Conservation (phyloP, 495 filamentous ascomycete species). For the Penicillium malachiteum region DNA sequence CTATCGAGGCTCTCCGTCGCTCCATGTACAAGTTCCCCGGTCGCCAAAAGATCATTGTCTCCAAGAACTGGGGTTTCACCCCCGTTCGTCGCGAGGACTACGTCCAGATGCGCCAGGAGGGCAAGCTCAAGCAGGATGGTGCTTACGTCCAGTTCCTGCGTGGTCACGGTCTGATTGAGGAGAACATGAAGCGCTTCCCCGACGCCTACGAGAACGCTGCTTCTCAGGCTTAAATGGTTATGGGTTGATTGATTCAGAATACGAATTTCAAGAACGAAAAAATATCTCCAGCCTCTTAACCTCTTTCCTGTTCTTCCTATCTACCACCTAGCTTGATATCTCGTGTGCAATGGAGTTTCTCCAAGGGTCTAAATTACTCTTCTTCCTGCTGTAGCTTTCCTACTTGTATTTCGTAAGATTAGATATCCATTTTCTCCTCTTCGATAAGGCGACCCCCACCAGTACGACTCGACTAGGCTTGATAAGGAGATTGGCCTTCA, state of each 20-base stretch:
- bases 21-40: conserved; percentile 99
- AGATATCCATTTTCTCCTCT: no score
- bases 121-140: conserved; percentile 90
- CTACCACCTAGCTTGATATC: conserved; percentile 27
- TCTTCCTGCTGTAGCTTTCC: background rate
- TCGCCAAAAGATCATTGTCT: conserved; percentile 99
- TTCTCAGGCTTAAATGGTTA: conserved; percentile 46
- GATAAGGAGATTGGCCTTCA: no score
- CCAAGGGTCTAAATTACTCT: conserved; percentile 20
- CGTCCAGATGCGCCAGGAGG: conserved; percentile 83
- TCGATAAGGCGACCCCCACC: no score
- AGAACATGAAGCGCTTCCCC: conserved; percentile 92
- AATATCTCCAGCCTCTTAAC: conserved; percentile 27
- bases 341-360: conserved; percentile 32
- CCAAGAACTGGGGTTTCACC: conserved; percentile 99
- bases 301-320: conserved; percentile 17
- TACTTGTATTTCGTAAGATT: no score
- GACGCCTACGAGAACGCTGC: conserved; percentile 68
- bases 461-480: no score
- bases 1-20: conserved; percentile 97
- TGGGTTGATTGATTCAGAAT: conserved; percentile 28
- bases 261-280: conserved; percentile 31
- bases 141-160: conserved; percentile 98
- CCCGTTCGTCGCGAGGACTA: conserved; percentile 96
- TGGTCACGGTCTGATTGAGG: conserved; percentile 78